Conservation (phyloP, 805 yeast genomes). For the Starmerella sp. region DNA sequence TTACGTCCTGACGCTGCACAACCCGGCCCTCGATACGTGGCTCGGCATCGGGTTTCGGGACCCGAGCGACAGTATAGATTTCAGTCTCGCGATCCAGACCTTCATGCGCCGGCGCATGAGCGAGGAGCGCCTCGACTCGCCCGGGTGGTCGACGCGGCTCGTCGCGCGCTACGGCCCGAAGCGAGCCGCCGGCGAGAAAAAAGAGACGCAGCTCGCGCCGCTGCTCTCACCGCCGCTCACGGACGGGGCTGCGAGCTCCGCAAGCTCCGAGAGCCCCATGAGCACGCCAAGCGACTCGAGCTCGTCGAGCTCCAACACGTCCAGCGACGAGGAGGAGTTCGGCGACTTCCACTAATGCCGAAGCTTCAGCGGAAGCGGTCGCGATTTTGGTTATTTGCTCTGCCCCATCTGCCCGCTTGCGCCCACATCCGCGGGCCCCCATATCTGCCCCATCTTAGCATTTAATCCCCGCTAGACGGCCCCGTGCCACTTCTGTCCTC, state of each 20-base stretch:
- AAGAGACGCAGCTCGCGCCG: background rate
- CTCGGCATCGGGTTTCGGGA: slow-evolving; percentile 35
- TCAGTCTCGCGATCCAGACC: slow-evolving; percentile 31
- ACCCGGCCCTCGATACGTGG: slow-evolving; percentile 29
- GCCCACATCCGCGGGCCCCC: background rate
- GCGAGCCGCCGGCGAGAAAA: background rate
- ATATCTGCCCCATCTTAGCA: no score
- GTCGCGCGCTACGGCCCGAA: slow-evolving; percentile 2
- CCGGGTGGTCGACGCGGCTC: slow-evolving; percentile 8
- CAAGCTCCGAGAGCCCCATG: background rate
- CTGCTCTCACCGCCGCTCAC: slow-evolving; percentile 3
- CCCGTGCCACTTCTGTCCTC: background rate
- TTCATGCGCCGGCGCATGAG: slow-evolving; percentile 21
- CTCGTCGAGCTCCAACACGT: background rate
- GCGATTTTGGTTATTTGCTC: background rate
- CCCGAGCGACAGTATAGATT: slow-evolving; percentile 29
- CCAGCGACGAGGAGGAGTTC: slow-evolving; percentile 28
- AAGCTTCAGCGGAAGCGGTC: no score
- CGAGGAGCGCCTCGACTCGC: slow-evolving; percentile 11
- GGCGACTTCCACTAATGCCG: slow-evolving; percentile 27
- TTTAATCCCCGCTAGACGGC: background rate
- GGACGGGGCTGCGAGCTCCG: background rate
- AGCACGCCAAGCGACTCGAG: background rate
- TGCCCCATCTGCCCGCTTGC: background rate
- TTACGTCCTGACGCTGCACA: slow-evolving; percentile 31